Evolutionary conservation across 306 rosid species (phyloP), one percentile per base, ranked within the genome.

Genomic region (Rosa multiflora): DNA sequence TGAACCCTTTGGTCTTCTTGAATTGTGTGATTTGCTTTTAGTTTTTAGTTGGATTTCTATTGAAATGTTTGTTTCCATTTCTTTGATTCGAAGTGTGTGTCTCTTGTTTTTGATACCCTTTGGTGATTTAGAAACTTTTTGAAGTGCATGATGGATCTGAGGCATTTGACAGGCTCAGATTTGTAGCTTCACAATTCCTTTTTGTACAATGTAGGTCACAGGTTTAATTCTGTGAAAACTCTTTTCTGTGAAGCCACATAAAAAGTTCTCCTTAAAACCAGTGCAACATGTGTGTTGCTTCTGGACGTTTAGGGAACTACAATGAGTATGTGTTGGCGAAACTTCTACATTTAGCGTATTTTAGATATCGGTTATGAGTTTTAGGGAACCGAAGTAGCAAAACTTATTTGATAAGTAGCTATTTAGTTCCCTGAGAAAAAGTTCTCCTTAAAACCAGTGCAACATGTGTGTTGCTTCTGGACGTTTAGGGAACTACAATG

Each of bases 291-390:
- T 42, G 49, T 89, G 92, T 79, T 88, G 89, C 79, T 43, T 80
- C 87, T 88, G 92, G 89, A 88, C 91, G 89, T 92, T 89, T 89
- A 83, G 90, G 88, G 92, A 90, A 90, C 96, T 14, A 86, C 83
- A 88, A 79, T 55, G 32, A 3, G 63, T 73, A 29, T 14, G 67
- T 48, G 9, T 51, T 13, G 4, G 35, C 35, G 82, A 5, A 72
- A 40, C 20, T 29, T 8, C 5, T 62, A 12, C 9, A 18, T 17
- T 72, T 5, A 2, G 29, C 3, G 35, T 39, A 18, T 61, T 17
- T 7, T 61, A 26, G 44, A 8, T 17, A 7, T 49, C 10, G 12
- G 23, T 39, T 66, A 7, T 20, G 23, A 6, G 12, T 37, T 63
- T 15, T 1, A 39, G 71, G 21, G 26, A 67, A 3, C 37, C 37